Conservation (phyloP, 257 asterid species). For the Solanum phureja region DNA sequence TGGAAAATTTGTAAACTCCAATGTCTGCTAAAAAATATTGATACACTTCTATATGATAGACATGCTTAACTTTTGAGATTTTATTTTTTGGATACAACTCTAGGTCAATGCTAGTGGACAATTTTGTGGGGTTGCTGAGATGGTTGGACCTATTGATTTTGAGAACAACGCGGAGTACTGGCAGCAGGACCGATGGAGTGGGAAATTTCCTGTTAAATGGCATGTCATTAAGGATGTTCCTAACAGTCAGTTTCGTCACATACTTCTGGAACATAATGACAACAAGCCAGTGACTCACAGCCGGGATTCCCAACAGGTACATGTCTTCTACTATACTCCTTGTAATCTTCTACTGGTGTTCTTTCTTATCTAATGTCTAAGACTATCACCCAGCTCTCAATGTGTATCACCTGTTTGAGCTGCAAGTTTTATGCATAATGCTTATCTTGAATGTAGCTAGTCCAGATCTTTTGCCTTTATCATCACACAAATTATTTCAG, state of each 20-base stretch:
- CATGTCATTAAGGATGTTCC: conserved; percentile 89
- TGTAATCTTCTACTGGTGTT: conserved; percentile 1
- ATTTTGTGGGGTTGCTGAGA: conserved; percentile 98
- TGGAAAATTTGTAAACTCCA: background rate
- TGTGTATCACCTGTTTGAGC: background rate
- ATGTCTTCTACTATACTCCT: background rate
- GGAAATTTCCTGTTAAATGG: conserved; percentile 98
- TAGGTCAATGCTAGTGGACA: conserved; percentile 99
- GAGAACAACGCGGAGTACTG: conserved; percentile 93
- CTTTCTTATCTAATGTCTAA: background rate
- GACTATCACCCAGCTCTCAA: background rate
- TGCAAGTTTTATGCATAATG: background rate
- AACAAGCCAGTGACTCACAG: conserved; percentile 99
- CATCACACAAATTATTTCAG: background rate
- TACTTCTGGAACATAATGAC: conserved; percentile 87
- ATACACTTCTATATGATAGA: background rate
- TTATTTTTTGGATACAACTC: background rate
- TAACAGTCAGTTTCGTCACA: conserved; percentile 89
- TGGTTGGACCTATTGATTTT: conserved; percentile 89
- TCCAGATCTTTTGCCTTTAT: background rate
- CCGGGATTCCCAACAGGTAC: conserved; percentile 98
- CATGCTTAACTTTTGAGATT: background rate
- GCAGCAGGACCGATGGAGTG: conserved; percentile 99
- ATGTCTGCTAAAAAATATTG: background rate
- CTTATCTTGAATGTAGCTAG: background rate